Evolutionary conservation across 495 filamentous ascomycete genomes (phyloP).

Genomic region (Jackrogersella multiformis): DNA sequence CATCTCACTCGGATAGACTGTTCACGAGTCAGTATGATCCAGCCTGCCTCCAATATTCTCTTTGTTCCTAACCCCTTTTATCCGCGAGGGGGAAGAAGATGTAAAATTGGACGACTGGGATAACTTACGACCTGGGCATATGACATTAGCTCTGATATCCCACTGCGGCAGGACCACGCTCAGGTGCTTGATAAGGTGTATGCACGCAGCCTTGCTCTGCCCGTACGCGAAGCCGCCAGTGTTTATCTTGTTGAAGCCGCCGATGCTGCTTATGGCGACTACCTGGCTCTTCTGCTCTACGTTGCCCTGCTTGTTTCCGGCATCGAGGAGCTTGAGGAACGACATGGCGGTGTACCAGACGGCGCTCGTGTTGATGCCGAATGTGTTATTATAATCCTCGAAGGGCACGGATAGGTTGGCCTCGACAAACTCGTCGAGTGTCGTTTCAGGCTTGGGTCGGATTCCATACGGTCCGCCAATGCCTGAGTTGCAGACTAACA

Average conservation of each 20-base stretch:
- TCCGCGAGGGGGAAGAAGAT: background rate
- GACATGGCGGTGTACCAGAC: slow-evolving; percentile 71
- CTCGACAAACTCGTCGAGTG: slow-evolving; percentile 63
- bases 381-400: slow-evolving; percentile 66
- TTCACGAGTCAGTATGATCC: background rate
- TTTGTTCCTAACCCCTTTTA: background rate
- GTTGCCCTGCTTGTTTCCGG: slow-evolving; percentile 66
- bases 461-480: slow-evolving; percentile 62
- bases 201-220: slow-evolving; percentile 69
- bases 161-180: slow-evolving; percentile 63
- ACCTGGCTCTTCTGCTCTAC: slow-evolving; percentile 67
- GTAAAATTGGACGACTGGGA: background rate
- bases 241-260: slow-evolving; percentile 63
- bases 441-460: slow-evolving; percentile 42
- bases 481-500: slow-evolving; percentile 75
- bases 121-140: slow-evolving; percentile 71
- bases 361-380: slow-evolving; percentile 67
- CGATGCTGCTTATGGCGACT: slow-evolving; percentile 70
- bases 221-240: slow-evolving; percentile 69
- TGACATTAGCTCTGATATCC: slow-evolving; percentile 70
- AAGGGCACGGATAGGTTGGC: slow-evolving; percentile 60
- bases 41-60: background rate
- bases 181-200: slow-evolving; percentile 71
- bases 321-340: slow-evolving; percentile 69
- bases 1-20: slow-evolving; percentile 74